These are phyloP conservation scores for Amborella trichopoda DNA, from an alignment of 164 flowering plant species.

Conservation along the genomic window DNA sequence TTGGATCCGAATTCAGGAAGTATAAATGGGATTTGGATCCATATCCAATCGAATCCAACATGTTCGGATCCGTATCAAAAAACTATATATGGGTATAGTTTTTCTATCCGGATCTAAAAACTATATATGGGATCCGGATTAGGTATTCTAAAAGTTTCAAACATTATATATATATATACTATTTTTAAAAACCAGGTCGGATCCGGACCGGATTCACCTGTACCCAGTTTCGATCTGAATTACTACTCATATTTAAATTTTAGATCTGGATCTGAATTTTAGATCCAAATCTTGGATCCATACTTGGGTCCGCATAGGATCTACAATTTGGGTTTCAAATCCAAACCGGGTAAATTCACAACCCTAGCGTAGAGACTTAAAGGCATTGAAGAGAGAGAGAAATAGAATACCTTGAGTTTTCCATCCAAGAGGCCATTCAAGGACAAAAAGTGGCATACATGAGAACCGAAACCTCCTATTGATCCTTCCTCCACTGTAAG, in stretches of 20 bases:
- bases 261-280: not conserved
- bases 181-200: not conserved
- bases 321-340: not conserved
- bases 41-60: too few relatives aligned
- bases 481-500: constrained; percentile 12
- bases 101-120: too few relatives aligned
- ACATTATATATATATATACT: too few relatives aligned
- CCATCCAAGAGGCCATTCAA: constrained; percentile 36
- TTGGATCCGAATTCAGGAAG: not conserved
- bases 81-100: too few relatives aligned
- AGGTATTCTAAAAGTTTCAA: too few relatives aligned
- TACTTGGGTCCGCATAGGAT: too few relatives aligned
- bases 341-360: too few relatives aligned
- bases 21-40: not conserved
- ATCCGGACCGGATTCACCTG: not conserved
- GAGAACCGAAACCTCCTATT: constrained; percentile 26
- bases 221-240: too few relatives aligned
- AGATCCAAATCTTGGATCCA: too few relatives aligned
- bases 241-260: not conserved
- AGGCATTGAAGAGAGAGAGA: not conserved
- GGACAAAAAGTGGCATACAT: constrained; percentile 31
- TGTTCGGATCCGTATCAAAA: too few relatives aligned
- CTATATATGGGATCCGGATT: too few relatives aligned
- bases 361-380: not conserved
- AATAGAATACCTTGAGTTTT: too few relatives aligned